Evolutionary conservation across 2,329 filamentous ascomycete species (phyloP), one percentile per base, ranked within the genome.

Genomic region (Cladorrhinum sp.): DNA sequence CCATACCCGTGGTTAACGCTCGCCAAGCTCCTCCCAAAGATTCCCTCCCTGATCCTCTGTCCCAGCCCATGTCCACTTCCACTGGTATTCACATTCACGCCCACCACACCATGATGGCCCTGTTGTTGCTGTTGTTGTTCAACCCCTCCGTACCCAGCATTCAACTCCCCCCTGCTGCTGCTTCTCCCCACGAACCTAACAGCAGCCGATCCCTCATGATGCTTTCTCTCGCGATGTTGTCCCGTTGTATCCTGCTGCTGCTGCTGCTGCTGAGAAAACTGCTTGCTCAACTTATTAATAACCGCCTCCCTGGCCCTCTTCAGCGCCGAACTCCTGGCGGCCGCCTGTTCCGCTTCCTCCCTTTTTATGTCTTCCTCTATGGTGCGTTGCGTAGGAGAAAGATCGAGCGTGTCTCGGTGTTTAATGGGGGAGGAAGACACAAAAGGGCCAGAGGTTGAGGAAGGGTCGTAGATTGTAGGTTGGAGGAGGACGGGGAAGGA

Each of bases 221-320:
- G 26, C 10, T 10, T 30, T 30, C 26, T 30, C 26, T 30, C 26
- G 26, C 5, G 26, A 30, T n/a, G 26, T 30, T 5, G 26, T 55
- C 24, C 24, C 18, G n/a, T n/a, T 46, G 21, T 55, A 23, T 55
- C 33, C 33, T 55, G n/a, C n/a, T 39, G 20, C 42, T 55, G 9
- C 49, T 48, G 55, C 16, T 64, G 61, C 49, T 60, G 4, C 26
- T 64, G 59, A 20, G n/a, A n/a, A n/a, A 80, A 86, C 69, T 86
- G 82, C 59, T 78, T 78, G 67, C 78, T 81, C 55, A 88, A 77
- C 66, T 86, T 86, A 62, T 76, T 79, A 58, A 88, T 74, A 12
- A 88, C 84, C 0, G 83, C 82, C 64, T 85, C 83, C 69, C 83
- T 85, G 33, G 85, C 86, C 61, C 82, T 81, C 68, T 79, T 78